Evolutionary conservation across 805 yeast genomes (phyloP).

Genomic region (Lipomyces lipofer): DNA sequence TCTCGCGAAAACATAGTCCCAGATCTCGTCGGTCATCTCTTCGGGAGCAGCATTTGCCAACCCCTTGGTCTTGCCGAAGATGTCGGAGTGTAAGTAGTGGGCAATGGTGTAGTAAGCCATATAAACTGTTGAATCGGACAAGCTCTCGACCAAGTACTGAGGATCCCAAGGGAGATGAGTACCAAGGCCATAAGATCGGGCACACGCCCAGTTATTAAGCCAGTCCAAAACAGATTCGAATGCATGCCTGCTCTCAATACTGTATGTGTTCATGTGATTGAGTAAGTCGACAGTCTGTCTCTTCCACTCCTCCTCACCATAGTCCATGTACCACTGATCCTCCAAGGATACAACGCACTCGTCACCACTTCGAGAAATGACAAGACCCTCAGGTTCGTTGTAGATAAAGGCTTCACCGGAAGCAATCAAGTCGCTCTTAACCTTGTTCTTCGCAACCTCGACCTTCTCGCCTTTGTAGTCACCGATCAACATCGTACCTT

Average conservation of each 20-base stretch:
- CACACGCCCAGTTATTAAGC: constrained; percentile 98
- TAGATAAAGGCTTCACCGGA: constrained; percentile 81
- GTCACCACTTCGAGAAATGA: constrained; percentile 94
- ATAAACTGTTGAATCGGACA: constrained; percentile 93
- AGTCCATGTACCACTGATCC: constrained; percentile 98
- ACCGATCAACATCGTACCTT: constrained; percentile 80
- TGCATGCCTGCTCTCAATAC: constrained; percentile 82
- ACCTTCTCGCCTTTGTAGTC: constrained; percentile 85
- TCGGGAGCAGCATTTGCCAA: constrained; percentile 72
- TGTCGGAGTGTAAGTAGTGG: constrained; percentile 82
- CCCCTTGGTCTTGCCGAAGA: constrained; percentile 76
- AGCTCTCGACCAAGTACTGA: constrained; percentile 86
- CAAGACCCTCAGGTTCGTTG: constrained; percentile 89
- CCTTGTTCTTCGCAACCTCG: constrained; percentile 85
- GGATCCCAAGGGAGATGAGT: constrained; percentile 96
- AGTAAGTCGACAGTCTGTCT: constrained; percentile 76
- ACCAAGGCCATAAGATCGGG: constrained; percentile 95
- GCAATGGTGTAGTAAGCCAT: constrained; percentile 92
- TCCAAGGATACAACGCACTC: constrained; percentile 94
- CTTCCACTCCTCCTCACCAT: constrained; percentile 94
- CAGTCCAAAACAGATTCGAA: constrained; percentile 93
- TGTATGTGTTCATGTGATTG: constrained; percentile 70
- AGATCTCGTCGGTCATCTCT: constrained; percentile 88
- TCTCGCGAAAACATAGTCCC: constrained; percentile 83
- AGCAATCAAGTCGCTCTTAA: constrained; percentile 76